Percentiles rank a stretch among this genome's conserved stretches.
Evolutionary conservation across 495 filamentous ascomycete genomes (phyloP).

Genomic region (Trypethelium eluteriae): DNA sequence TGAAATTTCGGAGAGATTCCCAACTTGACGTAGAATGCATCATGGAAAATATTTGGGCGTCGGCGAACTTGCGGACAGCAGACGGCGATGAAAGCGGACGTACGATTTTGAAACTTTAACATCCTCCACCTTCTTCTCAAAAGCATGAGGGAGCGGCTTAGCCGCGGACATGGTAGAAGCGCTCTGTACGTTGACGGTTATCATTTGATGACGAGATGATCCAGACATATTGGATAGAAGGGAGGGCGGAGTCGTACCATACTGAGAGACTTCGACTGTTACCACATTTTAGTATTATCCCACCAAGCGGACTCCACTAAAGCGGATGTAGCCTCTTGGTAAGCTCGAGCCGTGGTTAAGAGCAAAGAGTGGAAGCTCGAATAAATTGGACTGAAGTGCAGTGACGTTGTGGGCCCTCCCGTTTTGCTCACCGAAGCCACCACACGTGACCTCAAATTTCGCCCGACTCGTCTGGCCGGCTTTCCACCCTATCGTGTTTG

Average conservation of each 20-base stretch:
- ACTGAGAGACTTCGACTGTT: neutral
- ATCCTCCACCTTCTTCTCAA: constrained; percentile 75
- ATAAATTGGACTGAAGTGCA: too few relatives aligned
- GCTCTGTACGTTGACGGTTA: constrained; percentile 26
- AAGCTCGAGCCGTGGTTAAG: too few relatives aligned
- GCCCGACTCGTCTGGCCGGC: neutral
- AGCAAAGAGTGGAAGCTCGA: too few relatives aligned
- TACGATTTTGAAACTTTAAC: constrained; percentile 87
- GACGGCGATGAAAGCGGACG: constrained; percentile 33
- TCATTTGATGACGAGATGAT: constrained; percentile 28
- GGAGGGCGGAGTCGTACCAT: neutral
- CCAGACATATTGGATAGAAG: neutral
- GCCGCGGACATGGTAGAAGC: constrained; percentile 51
- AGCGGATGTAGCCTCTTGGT: too few relatives aligned
- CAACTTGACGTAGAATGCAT: constrained; percentile 88
- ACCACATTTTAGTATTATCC: neutral
- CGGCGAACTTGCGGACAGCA: constrained; percentile 11
- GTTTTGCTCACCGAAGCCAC: neutral
- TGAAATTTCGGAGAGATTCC: constrained; percentile 98
- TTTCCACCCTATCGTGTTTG: neutral
- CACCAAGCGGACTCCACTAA: neutral
- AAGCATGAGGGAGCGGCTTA: constrained; percentile 59
- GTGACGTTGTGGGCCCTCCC: too few relatives aligned
- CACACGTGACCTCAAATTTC: neutral
- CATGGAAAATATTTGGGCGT: constrained; percentile 43